Conservation (phyloP, 495 filamentous ascomycete genomes). For the Neurospora africana region DNA sequence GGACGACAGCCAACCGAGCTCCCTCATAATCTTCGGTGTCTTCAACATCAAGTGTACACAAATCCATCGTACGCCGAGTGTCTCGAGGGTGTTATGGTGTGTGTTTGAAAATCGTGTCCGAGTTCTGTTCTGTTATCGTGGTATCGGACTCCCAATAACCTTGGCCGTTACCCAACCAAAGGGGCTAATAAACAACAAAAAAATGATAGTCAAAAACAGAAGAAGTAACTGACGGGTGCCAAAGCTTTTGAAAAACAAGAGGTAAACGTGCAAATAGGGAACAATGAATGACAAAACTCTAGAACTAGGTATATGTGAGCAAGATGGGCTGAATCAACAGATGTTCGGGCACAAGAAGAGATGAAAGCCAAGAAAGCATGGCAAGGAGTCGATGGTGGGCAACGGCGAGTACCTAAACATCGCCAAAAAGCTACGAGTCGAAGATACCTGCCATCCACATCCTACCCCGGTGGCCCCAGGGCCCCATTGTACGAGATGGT, state of each 20-base stretch:
- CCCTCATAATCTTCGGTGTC: background rate
- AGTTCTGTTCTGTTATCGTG: background rate
- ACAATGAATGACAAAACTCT: background rate
- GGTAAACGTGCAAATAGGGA: background rate
- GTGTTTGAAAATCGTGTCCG: background rate
- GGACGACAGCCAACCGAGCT: constrained; percentile 3
- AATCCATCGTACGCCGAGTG: background rate
- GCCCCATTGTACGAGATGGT: background rate
- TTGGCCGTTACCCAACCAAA: background rate
- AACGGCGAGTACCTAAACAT: background rate
- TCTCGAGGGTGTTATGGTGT: background rate
- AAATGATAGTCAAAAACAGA: background rate
- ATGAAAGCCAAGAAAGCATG: background rate
- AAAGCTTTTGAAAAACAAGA: background rate
- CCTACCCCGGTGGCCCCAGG: background rate
- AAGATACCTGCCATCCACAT: background rate
- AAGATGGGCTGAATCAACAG: background rate
- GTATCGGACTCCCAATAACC: background rate
- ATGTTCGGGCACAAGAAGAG: background rate
- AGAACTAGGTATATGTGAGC: background rate
- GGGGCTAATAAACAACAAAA: background rate
- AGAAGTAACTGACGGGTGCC: background rate
- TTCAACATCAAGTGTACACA: background rate
- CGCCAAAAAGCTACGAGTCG: background rate
- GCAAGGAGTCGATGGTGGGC: background rate